Evolutionary conservation across 345 rosid species (phyloP).

Genomic region (Draba incana): DNA sequence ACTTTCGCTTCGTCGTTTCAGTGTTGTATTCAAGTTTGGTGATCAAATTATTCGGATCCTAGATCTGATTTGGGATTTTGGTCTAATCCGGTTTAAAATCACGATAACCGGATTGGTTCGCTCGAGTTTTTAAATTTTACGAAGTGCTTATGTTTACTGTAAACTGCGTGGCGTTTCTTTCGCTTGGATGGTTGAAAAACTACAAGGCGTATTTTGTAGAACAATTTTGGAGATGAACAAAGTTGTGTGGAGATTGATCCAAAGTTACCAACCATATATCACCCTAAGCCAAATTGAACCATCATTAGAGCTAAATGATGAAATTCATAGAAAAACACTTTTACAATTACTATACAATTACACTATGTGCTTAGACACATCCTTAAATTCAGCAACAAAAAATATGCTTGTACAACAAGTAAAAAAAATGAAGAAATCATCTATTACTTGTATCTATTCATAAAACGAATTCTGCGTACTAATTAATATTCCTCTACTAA

Average conservation of each 20-base stretch:
- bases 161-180: neutral
- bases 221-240: neutral
- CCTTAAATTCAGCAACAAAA: no score
- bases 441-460: neutral
- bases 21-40: neutral
- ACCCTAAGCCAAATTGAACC: no score
- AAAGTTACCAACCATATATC: no score
- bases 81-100: slow-evolving; percentile 28
- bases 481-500: no score
- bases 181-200: neutral
- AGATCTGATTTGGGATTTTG: slow-evolving; percentile 11
- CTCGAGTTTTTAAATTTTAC: neutral
- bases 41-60: slow-evolving; percentile 2
- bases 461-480: neutral
- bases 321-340: no score
- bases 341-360: no score
- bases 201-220: neutral
- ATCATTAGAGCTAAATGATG: no score
- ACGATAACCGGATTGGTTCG: slow-evolving; percentile 16
- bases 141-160: neutral
- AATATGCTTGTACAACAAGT: neutral
- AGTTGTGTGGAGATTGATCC: no score
- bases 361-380: no score
- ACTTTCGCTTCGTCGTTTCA: no score
- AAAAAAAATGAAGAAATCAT: neutral